Conservation (phyloP, 1,284 basidiomycete species). For the Sanguinoderma infundibulare region DNA sequence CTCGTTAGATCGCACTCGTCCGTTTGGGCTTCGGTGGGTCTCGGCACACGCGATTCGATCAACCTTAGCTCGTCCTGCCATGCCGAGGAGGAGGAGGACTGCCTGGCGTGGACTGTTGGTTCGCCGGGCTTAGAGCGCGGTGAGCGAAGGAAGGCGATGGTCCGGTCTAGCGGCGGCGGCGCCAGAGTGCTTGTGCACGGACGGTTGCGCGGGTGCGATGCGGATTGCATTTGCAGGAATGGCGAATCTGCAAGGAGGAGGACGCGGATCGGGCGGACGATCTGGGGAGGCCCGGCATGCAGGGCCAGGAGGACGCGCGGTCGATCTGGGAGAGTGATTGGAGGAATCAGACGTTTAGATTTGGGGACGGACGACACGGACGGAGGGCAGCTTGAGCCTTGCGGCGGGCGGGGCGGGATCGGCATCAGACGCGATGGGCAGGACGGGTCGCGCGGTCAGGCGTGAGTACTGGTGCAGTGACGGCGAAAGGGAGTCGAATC, state of each 20-base stretch:
- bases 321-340: background rate
- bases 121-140: background rate
- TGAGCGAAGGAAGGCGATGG: background rate
- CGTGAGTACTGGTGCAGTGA: background rate
- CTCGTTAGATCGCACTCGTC: no score
- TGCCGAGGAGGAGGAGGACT: background rate
- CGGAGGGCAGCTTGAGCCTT: background rate
- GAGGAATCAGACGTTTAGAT: background rate
- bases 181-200: background rate
- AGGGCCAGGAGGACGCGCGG: no score
- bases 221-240: background rate
- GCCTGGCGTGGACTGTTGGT: background rate
- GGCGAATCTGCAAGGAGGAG: background rate
- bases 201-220: background rate
- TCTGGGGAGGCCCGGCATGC: background rate
- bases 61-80: background rate
- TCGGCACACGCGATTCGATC: background rate
- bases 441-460: background rate
- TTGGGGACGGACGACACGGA: background rate
- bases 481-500: background rate
- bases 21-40: no score
- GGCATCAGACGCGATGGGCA: background rate
- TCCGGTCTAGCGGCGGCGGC: background rate
- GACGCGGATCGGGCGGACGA: background rate
- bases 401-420: constrained; percentile 3